phyloP scores from a whole-genome alignment of 2,329 filamentous ascomycete genomes.

The Magnaporthales sp. region DNA sequence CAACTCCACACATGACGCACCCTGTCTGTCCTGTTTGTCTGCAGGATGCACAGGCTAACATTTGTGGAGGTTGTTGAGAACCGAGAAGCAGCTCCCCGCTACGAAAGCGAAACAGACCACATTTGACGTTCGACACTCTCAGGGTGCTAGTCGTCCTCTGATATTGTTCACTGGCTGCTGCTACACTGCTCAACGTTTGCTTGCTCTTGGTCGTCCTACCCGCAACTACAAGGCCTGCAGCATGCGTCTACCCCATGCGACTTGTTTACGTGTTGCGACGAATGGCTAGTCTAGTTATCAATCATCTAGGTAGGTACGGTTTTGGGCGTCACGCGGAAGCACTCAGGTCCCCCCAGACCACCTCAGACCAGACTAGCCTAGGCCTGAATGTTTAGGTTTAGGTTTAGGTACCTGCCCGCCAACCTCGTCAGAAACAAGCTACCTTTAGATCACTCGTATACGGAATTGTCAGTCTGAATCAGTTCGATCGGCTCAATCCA shows the following conservation, averaged over 20 bases:
- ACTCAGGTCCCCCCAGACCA: background rate
- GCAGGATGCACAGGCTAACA: too few relatives aligned
- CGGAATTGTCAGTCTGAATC: background rate
- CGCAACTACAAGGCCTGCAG: background rate
- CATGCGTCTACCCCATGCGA: background rate
- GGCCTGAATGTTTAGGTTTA: too few relatives aligned
- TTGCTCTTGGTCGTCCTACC: background rate
- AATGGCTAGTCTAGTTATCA: too few relatives aligned
- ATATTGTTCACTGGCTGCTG: background rate
- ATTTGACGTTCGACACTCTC: background rate
- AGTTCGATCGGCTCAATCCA: background rate
- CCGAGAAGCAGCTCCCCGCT: background rate
- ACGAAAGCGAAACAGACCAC: background rate
- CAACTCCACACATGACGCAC: background rate
- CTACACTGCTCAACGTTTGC: background rate
- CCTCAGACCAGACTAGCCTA: background rate
- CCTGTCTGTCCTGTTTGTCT: too few relatives aligned
- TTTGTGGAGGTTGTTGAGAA: too few relatives aligned
- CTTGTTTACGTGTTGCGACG: background rate
- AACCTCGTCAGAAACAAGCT: background rate
- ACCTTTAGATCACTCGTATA: background rate
- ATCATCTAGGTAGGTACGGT: too few relatives aligned
- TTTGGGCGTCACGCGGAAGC: background rate
- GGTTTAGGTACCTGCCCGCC: background rate
- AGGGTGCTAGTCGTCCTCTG: background rate